Evolutionary conservation across 73 alveolate genomes (phyloP), one percentile per base, ranked within the genome.

Genomic region (Blepharisma stoltei): DNA sequence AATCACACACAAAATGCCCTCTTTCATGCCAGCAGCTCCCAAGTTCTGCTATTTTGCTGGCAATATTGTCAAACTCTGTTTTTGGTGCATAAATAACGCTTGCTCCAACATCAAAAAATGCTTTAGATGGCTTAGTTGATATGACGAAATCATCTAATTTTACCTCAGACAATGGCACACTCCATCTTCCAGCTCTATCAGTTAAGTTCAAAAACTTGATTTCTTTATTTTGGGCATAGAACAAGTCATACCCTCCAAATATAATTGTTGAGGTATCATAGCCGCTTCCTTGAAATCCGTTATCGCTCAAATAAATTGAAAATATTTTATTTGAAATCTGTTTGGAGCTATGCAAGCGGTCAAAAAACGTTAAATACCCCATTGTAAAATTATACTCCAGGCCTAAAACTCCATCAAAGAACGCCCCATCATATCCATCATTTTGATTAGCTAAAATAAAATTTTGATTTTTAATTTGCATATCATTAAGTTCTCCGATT

Each of bases 371-470:
- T 25, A 20, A 2, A 25, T 60, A 38, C 14, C 23, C 23, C 14
- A 38, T n/a, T 14, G 14, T 38, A 18, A n/a, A 14, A 14, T 60
- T n/a, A 60, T 14, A 14, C 23, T 38, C 73, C 37, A 60, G 5
- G 37, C 73, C 73, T 2, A 60, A n/a, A 60, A 60, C 11, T 8
- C 73, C 73, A 60, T 60, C 73, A 60, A 38, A n/a, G 14, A 14
- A 8, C 37, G 23, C 18, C 14, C 46, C 73, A 60, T n/a, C 14
- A 60, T 1, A 60, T 25, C 73, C 73, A 25, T 18, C 46, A 25
- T 8, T 38, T 9, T 20, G 37, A 60, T 60, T 11, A 11, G 46
- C 73, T 9, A 60, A 8, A 14, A 60, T 14, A 60, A 60, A 60
- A 60, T n/a, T 25, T 60, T 60, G 73, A 60, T n/a, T 60, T 25